Percentiles rank a stretch among this genome's conserved stretches.
Conservation (phyloP, 495 filamentous ascomycete genomes). For the Cercophora samala region DNA sequence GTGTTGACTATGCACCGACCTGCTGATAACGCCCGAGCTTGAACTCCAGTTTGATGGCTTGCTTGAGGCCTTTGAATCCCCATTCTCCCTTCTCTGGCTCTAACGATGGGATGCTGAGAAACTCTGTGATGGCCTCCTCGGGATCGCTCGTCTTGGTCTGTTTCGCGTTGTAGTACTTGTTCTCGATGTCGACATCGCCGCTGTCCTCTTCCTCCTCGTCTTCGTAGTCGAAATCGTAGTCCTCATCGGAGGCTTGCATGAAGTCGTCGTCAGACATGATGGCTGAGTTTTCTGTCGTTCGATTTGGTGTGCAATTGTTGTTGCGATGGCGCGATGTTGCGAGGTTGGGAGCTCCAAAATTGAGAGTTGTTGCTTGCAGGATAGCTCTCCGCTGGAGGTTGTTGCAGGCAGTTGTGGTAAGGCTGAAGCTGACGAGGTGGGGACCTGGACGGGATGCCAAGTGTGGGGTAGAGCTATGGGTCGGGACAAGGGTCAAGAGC, state of each 20-base stretch:
- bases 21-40: constrained; percentile 78
- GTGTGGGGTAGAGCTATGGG: constrained; percentile 23
- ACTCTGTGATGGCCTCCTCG: constrained; percentile 86
- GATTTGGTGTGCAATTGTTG: background rate
- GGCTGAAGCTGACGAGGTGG: constrained; percentile 24
- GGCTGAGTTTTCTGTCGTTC: background rate
- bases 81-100: constrained; percentile 91
- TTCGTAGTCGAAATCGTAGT: constrained; percentile 97
- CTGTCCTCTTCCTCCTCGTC: constrained; percentile 85
- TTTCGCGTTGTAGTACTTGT: constrained; percentile 99
- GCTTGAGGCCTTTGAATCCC: constrained; percentile 98
- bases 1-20: constrained; percentile 43
- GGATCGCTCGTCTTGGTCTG: constrained; percentile 86
- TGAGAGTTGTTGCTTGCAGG: constrained; percentile 1
- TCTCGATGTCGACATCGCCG: constrained; percentile 92
- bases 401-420: constrained; percentile 15
- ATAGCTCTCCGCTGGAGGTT: background rate
- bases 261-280: constrained; percentile 96
- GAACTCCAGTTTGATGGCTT: constrained; percentile 96
- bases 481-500: background rate
- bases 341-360: background rate
- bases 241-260: constrained; percentile 95
- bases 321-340: background rate
- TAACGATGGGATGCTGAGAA: constrained; percentile 76
- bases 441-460: background rate